Evolutionary conservation across 106 monocot genomes (phyloP), one percentile per base, ranked within the genome.

Genomic region (Dioscorea alata): DNA sequence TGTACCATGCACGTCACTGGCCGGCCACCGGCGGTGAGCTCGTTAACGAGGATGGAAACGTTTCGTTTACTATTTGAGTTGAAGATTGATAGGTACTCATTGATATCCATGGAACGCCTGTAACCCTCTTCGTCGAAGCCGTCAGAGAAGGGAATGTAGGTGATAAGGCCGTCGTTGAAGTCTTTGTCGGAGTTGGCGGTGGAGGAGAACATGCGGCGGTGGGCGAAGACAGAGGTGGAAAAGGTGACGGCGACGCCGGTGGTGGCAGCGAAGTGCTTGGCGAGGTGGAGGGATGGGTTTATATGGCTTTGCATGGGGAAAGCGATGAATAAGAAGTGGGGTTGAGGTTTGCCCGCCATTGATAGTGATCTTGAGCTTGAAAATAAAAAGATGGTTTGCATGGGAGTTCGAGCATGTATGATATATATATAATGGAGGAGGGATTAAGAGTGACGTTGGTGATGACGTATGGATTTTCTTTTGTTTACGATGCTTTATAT

Each of bases 101-200:
- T 0, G 54, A 64, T 58, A 60, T 70, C 42, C 12, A 12, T 13
- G 13, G 35, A 52, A 15, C 1, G 13, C 8, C 70, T 48, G 67
- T 68, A 71, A 4, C 79, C 83, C 28, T 28, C n/a, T 2, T 78
- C 59, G 67, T 93, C 86, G 59, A 59, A 72, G 42, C 93, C 89
- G 57, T 86, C 89, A 65, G 86, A 83, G 67, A 71, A 77, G 0
- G 89, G 83, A 34, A 25, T 16, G 69, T 77, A 84, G 34, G 77
- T 75, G 22, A 93, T 13, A 12, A 71, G 67, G 13, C 70, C 73
- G 68, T 67, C 67, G 12, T 66, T 9, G 23, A 67, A 60, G 23
- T 63, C 73, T 25, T 57, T 42, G 54, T 75, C 80, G 6, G 66
- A 25, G 12, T 20, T 16, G 12, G 56, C 12, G 1, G 50, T 14